Percentiles rank a stretch among this genome's conserved stretches.
Evolutionary conservation across 495 filamentous ascomycete species (phyloP).

Genomic region (Hypoxylon lienhwacheense): DNA sequence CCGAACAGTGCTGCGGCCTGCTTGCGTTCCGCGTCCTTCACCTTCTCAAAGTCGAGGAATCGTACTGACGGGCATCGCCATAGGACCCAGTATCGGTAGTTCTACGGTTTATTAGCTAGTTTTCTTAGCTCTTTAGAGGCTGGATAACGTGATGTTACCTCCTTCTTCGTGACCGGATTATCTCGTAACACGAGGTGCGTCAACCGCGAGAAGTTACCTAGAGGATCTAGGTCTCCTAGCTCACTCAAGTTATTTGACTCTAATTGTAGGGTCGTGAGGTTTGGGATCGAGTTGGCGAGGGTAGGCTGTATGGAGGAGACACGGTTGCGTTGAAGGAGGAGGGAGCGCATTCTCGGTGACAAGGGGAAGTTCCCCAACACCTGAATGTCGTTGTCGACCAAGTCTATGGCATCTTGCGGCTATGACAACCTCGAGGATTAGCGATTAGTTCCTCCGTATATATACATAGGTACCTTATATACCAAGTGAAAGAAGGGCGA

Average conservation of each 20-base stretch:
- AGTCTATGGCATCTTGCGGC: constrained; percentile 91
- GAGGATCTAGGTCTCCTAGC: constrained; percentile 83
- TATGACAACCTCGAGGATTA: constrained; percentile 22
- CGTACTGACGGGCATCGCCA: constrained; percentile 82
- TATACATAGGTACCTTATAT: too few species aligned
- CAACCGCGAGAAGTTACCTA: constrained; percentile 67
- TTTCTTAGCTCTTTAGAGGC: neutral
- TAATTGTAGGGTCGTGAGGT: constrained; percentile 75
- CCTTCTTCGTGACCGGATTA: constrained; percentile 88
- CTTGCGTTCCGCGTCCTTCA: constrained; percentile 79
- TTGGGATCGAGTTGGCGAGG: constrained; percentile 72
- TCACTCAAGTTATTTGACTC: constrained; percentile 75
- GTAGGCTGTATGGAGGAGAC: constrained; percentile 75
- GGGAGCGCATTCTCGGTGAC: constrained; percentile 79
- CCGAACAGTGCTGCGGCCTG: constrained; percentile 82
- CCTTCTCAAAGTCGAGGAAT: constrained; percentile 91
- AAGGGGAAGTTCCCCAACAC: constrained; percentile 91
- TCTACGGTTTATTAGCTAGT: constrained; percentile 50
- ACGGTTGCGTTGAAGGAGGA: constrained; percentile 88
- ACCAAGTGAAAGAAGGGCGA: constrained; percentile 8
- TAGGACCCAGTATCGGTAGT: constrained; percentile 91
- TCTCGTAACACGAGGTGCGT: constrained; percentile 80
- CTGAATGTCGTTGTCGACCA: constrained; percentile 97
- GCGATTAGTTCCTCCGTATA: neutral
- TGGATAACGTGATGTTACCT: constrained; percentile 60